A percentile compares a stretch with the other conserved stretches of the same genome.
These are phyloP conservation scores for Verticillium tricorpus DNA, from an alignment of 2,329 filamentous ascomycete genomes.

Conservation along the genomic window DNA sequence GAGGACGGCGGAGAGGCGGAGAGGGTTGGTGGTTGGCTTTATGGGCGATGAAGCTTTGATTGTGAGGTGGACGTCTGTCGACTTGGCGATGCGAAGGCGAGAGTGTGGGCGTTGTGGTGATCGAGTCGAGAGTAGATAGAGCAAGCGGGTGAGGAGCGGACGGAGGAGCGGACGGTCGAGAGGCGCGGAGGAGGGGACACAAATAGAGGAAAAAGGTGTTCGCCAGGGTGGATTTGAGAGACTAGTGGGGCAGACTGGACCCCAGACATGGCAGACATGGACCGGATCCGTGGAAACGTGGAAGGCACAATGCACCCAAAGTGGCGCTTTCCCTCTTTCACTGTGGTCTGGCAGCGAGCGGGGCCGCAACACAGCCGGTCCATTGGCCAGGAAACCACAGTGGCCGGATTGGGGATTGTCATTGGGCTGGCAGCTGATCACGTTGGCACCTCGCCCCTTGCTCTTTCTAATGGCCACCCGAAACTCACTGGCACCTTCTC, in stretches of 20 bases:
- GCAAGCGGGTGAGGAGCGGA: neutral
- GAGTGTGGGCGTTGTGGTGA: neutral
- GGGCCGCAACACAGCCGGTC: neutral
- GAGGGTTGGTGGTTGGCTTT: slow-evolving; percentile 6
- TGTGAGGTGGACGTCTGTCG: neutral
- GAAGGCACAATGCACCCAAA: neutral
- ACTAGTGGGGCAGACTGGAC: too few relatives aligned
- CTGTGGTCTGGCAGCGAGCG: neutral
- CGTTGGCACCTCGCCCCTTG: neutral
- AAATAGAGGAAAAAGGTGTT: slow-evolving; percentile 1
- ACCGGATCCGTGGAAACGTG: too few relatives aligned
- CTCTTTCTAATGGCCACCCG: neutral
- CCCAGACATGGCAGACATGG: too few relatives aligned
- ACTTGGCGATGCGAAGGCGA: neutral
- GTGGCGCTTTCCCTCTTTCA: neutral
- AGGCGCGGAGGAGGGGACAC: neutral
- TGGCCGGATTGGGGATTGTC: neutral
- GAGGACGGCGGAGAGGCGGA: slow-evolving; percentile 10
- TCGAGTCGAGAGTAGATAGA: neutral
- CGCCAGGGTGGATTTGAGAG: neutral
- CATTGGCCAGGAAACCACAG: neutral
- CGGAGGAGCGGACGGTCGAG: neutral
- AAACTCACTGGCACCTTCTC: too few relatives aligned
- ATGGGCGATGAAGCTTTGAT: neutral
- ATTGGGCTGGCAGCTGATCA: neutral